Percentiles rank a stretch among this genome's conserved stretches.
Conservation (phyloP, 371 early-diverging fungal species). For the Haplosporangium sp. region DNA sequence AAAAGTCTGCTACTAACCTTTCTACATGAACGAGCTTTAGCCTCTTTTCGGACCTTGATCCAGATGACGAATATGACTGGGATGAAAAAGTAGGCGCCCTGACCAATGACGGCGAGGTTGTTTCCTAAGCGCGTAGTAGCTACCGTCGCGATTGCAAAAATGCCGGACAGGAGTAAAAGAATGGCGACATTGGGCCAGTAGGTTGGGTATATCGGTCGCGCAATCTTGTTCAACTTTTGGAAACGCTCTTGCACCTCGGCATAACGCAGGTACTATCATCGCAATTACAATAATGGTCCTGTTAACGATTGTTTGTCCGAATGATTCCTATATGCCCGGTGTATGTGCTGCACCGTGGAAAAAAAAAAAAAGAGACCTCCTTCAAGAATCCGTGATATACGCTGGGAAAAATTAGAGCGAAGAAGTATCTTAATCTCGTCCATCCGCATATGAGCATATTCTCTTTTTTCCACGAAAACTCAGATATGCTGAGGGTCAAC, state of each 20-base stretch:
- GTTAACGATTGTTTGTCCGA: not conserved
- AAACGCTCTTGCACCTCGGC: conserved; percentile 37
- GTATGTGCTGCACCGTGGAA: too few relatives aligned
- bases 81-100: conserved; percentile 41
- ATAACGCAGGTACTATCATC: conserved; percentile 35
- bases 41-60: conserved; percentile 26
- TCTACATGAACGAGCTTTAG: conserved; percentile 7
- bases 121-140: conserved; percentile 13
- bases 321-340: too few relatives aligned
- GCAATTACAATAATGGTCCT: too few relatives aligned
- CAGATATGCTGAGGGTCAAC: too few relatives aligned
- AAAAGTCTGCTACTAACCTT: conserved; percentile 3
- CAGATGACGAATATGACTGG: conserved; percentile 31
- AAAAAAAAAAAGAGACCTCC: too few relatives aligned
- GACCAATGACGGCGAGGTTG: conserved; percentile 19
- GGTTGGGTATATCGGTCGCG: conserved; percentile 26
- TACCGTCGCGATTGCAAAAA: conserved; percentile 2
- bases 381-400: too few relatives aligned
- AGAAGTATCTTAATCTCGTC: too few relatives aligned
- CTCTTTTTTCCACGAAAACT: not conserved
- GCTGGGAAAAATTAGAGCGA: too few relatives aligned
- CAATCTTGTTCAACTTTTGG: conserved; percentile 29
- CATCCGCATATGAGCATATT: too few relatives aligned
- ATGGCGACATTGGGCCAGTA: conserved; percentile 25
- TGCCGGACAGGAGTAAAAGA: conserved; percentile 5